A percentile compares a stretch with the other conserved stretches of the same genome.
Conservation (phyloP, 2,329 filamentous ascomycete genomes). For the Elsinoe arachidis region DNA sequence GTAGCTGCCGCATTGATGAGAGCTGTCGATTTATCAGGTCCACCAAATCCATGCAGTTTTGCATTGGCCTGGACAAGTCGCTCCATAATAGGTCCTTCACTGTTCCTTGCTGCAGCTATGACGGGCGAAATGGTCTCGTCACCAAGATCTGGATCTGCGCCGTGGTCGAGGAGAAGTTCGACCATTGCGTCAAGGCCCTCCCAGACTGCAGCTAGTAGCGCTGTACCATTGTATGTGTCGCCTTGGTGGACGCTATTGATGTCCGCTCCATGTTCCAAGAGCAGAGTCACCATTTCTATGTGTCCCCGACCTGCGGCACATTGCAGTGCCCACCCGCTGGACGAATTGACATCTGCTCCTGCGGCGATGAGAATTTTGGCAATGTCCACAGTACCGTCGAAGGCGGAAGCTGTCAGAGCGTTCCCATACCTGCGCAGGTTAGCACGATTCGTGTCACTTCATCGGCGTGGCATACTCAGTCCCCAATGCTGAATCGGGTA, state of each 20-base stretch:
- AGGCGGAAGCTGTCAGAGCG: constrained; percentile 1
- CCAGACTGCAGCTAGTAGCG: background rate
- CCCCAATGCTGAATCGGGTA: background rate
- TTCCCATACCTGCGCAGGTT: background rate
- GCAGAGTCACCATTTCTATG: background rate
- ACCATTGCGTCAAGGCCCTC: background rate
- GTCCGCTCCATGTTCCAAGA: background rate
- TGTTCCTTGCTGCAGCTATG: background rate
- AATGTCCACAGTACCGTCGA: background rate
- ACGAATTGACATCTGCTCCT: background rate
- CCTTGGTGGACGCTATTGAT: background rate
- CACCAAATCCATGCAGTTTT: background rate
- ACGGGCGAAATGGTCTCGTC: background rate
- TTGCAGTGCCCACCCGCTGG: background rate
- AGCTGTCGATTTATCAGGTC: background rate
- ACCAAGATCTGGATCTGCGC: background rate
- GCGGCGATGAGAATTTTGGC: background rate
- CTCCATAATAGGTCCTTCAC: background rate
- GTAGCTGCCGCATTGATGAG: background rate
- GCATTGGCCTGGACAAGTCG: background rate
- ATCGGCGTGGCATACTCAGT: background rate
- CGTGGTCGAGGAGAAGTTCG: background rate
- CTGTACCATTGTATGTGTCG: background rate
- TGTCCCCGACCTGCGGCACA: background rate
- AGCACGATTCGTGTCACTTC: background rate